These are phyloP conservation scores for Colletotrichum truncatum DNA, from an alignment of 2,329 filamentous ascomycete species.

Conservation along the genomic window DNA sequence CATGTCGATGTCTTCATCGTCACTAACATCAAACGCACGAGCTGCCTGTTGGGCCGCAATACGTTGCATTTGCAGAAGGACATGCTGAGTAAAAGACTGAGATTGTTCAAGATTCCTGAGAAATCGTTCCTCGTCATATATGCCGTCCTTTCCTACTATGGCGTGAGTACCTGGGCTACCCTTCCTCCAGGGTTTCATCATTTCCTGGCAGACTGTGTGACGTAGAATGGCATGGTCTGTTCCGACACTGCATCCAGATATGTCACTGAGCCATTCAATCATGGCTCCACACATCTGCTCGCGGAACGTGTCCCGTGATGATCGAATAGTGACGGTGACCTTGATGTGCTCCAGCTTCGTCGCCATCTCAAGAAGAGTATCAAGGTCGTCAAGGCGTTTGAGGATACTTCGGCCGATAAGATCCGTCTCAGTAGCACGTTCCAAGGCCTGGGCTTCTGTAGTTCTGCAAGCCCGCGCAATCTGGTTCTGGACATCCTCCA, in stretches of 20 bases:
- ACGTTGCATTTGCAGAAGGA: slow-evolving; percentile 41
- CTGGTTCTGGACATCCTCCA: slow-evolving; percentile 89
- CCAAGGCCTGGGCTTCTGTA: slow-evolving; percentile 72
- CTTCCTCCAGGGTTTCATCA: slow-evolving; percentile 86
- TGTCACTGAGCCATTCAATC: slow-evolving; percentile 94
- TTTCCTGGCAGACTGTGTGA: slow-evolving; percentile 87
- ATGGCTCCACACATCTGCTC: slow-evolving; percentile 99
- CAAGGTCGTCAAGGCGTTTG: slow-evolving; percentile 77
- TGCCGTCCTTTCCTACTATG: slow-evolving; percentile 78
- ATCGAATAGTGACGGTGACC: slow-evolving; percentile 93
- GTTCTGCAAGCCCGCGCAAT: slow-evolving; percentile 89
- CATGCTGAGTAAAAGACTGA: slow-evolving; percentile 46
- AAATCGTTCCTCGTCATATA: slow-evolving; percentile 81
- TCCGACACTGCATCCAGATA: slow-evolving; percentile 87
- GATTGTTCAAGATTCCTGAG: slow-evolving; percentile 54
- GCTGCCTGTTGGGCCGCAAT: slow-evolving; percentile 33
- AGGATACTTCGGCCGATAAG: slow-evolving; percentile 87
- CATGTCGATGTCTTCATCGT: slow-evolving; percentile 41
- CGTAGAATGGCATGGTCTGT: slow-evolving; percentile 82
- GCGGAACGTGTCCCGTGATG: slow-evolving; percentile 91
- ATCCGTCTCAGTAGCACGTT: slow-evolving; percentile 88
- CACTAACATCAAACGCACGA: slow-evolving; percentile 49
- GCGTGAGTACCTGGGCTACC: slow-evolving; percentile 87
- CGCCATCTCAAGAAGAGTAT: slow-evolving; percentile 79
- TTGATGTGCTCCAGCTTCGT: slow-evolving; percentile 94